phyloP scores from a whole-genome alignment of 2,329 filamentous ascomycete genomes.

The Fusarium domesticum region DNA sequence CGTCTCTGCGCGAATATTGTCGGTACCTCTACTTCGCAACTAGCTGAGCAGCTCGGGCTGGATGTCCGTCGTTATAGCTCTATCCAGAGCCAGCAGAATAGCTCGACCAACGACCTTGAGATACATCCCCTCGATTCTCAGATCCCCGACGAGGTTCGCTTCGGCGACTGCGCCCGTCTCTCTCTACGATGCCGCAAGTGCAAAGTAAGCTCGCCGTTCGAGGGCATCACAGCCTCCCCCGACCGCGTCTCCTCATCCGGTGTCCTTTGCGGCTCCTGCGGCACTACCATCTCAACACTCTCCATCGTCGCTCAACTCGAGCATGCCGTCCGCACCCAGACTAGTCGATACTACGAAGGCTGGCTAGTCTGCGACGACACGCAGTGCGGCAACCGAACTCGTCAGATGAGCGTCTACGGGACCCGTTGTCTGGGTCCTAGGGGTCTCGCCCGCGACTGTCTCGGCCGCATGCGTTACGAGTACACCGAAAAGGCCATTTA shows the following conservation, averaged over 20 bases:
- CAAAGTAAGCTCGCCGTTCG: slow-evolving; percentile 68
- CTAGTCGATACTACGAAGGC: slow-evolving; percentile 84
- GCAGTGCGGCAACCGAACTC: slow-evolving; percentile 79
- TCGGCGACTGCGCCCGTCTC: slow-evolving; percentile 75
- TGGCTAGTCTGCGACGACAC: slow-evolving; percentile 90
- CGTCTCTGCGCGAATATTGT: slow-evolving; percentile 94
- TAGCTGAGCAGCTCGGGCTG: slow-evolving; percentile 91
- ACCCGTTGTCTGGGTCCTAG: slow-evolving; percentile 83
- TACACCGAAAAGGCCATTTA: slow-evolving; percentile 86
- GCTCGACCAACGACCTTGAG: slow-evolving; percentile 59
- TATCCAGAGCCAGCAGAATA: slow-evolving; percentile 44
- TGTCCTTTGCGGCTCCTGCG: slow-evolving; percentile 70
- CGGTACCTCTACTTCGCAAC: slow-evolving; percentile 83
- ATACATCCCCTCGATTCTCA: slow-evolving; percentile 93
- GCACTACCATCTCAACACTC: slow-evolving; percentile 62
- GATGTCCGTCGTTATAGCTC: slow-evolving; percentile 80
- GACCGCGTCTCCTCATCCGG: slow-evolving; percentile 69
- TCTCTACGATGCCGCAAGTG: slow-evolving; percentile 78
- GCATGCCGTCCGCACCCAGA: slow-evolving; percentile 72
- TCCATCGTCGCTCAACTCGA: slow-evolving; percentile 85
- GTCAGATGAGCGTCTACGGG: slow-evolving; percentile 92
- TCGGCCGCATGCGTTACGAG: slow-evolving; percentile 85
- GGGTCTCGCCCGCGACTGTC: slow-evolving; percentile 78
- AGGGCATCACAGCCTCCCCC: slow-evolving; percentile 63
- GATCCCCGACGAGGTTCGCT: slow-evolving; percentile 86